phyloP scores from a whole-genome alignment of 2,329 filamentous ascomycete species.

The Aspergillus sp. region DNA sequence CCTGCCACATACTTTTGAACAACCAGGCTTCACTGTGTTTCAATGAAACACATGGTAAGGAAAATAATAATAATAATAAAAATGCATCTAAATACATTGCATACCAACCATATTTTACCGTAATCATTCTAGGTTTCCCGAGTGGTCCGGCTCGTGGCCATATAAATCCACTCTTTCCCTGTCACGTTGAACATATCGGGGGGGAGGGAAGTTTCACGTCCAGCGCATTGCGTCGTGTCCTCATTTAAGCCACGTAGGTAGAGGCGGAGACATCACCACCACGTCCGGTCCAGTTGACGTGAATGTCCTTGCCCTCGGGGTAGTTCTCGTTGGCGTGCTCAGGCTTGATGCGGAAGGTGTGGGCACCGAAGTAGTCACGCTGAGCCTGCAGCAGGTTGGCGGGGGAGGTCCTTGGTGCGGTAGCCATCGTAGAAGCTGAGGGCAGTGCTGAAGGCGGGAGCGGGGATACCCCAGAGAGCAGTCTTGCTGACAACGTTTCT shows the following conservation, averaged over 20 bases:
- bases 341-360: constrained; percentile 86
- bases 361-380: constrained; percentile 98
- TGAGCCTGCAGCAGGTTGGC: constrained; percentile 98
- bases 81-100: constrained; percentile 19
- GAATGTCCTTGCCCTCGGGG: constrained; percentile 79
- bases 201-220: constrained; percentile 17
- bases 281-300: constrained; percentile 99
- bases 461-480: constrained; percentile 90
- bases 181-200: background rate
- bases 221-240: constrained; percentile 19
- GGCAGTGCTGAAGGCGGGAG: constrained; percentile 92
- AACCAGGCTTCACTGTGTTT: background rate
- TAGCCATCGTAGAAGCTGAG: constrained; percentile 99
- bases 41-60: constrained; percentile 2
- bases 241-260: constrained; percentile 85
- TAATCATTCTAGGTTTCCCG: constrained; percentile 19
- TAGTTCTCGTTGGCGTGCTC: constrained; percentile 74
- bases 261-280: constrained; percentile 96
- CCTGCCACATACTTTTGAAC: background rate
- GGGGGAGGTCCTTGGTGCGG: constrained; percentile 92
- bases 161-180: background rate
- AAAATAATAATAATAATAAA: constrained; percentile 5
- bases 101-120: constrained; percentile 10
- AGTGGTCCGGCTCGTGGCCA: constrained; percentile 1
- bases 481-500: constrained; percentile 86